phyloP scores from a whole-genome alignment of 2,329 filamentous ascomycete genomes.

The Diaporthe australafricana region DNA sequence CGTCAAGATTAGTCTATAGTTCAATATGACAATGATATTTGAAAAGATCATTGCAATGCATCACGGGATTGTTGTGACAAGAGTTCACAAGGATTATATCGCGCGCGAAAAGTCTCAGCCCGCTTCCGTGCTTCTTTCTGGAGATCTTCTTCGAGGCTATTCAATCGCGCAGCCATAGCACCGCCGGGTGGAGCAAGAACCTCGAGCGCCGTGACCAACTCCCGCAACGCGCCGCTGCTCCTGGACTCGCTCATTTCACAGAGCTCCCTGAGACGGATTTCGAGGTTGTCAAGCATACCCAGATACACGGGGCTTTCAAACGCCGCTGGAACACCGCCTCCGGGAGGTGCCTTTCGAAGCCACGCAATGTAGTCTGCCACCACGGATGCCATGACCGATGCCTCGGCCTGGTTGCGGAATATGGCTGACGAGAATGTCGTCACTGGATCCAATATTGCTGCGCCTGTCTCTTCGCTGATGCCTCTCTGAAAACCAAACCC shows the following conservation, averaged over 20 bases:
- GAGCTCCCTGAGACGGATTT: background rate
- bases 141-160: background rate
- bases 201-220: background rate
- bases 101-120: background rate
- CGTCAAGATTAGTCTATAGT: too few species aligned
- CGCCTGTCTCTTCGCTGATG: background rate
- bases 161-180: background rate
- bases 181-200: background rate
- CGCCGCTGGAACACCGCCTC: background rate
- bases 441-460: background rate
- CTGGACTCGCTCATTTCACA: background rate
- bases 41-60: background rate
- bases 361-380: constrained; percentile 10
- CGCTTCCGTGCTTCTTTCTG: background rate
- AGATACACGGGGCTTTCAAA: background rate
- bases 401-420: background rate
- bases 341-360: constrained; percentile 1
- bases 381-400: background rate
- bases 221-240: background rate
- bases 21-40: background rate
- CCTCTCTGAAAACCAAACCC: background rate
- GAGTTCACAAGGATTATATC: background rate
- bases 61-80: background rate
- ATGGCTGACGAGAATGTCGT: background rate
- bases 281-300: constrained; percentile 6